Percentiles rank a stretch among this genome's conserved stretches.
Conservation (phyloP, 441 rosid genomes). For the Brassica balearica region DNA sequence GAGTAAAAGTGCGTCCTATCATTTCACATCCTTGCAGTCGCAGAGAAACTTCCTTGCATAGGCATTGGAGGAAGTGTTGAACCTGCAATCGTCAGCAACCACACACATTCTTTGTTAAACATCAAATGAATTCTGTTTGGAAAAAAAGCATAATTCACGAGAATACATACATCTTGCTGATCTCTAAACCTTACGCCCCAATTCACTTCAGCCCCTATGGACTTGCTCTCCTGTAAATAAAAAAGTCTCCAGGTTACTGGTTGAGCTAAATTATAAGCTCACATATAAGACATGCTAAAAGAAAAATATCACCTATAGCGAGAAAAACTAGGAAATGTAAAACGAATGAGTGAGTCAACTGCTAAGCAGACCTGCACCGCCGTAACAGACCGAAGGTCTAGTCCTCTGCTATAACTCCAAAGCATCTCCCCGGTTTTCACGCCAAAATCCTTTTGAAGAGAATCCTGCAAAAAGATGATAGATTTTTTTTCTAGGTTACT, state of each 20-base stretch:
- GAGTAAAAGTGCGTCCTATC: slow-evolving; percentile 87
- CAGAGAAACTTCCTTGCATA: slow-evolving; percentile 92
- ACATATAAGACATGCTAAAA: slow-evolving; percentile 1
- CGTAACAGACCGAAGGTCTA: slow-evolving; percentile 81
- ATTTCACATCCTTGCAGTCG: slow-evolving; percentile 88
- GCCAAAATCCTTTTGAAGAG: slow-evolving; percentile 89
- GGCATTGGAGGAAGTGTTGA: slow-evolving; percentile 71
- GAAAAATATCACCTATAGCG: slow-evolving; percentile 11
- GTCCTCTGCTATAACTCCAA: slow-evolving; percentile 92
- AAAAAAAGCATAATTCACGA: slow-evolving; percentile 30
- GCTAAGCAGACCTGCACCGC: slow-evolving; percentile 68
- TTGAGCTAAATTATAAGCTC: background rate
- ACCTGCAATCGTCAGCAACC: slow-evolving; percentile 54
- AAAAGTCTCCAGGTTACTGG: slow-evolving; percentile 31
- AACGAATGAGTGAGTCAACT: slow-evolving; percentile 19
- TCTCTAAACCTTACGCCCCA: slow-evolving; percentile 96
- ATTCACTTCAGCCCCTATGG: slow-evolving; percentile 94
- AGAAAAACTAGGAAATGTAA: slow-evolving; percentile 12
- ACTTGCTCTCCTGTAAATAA: slow-evolving; percentile 83
- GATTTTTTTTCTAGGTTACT: background rate
- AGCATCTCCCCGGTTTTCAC: slow-evolving; percentile 95
- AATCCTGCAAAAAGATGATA: slow-evolving; percentile 50
- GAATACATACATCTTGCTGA: slow-evolving; percentile 72
- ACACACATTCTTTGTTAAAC: slow-evolving; percentile 20
- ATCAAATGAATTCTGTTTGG: slow-evolving; percentile 1